A percentile compares a stretch with the other conserved stretches of the same genome.
These are phyloP conservation scores for Axilococcus clingmanii DNA, from an alignment of 139 green algal genomes.

Conservation along the genomic window DNA sequence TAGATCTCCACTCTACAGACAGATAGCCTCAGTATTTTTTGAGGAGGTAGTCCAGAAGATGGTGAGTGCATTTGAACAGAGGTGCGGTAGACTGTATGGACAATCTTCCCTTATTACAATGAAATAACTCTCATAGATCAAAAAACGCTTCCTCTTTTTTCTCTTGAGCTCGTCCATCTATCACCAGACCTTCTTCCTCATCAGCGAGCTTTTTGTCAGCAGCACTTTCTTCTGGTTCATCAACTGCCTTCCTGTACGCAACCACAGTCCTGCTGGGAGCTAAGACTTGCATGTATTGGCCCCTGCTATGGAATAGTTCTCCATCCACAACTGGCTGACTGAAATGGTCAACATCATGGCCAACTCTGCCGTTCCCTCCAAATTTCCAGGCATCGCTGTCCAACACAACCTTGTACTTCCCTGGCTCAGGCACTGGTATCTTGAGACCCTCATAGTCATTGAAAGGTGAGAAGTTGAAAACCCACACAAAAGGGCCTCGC, in stretches of 20 bases:
- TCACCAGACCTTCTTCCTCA: background rate
- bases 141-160: conserved; percentile 3
- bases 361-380: conserved; percentile 69
- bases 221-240: too few species aligned
- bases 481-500: conserved; percentile 83
- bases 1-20: conserved; percentile 65
- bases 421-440: conserved; percentile 49
- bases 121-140: background rate
- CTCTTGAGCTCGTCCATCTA: background rate
- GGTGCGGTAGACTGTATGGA: conserved; percentile 68
- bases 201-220: too few species aligned
- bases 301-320: conserved; percentile 37
- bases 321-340: conserved; percentile 21
- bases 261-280: conserved; percentile 47
- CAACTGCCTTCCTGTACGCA: conserved; percentile 37
- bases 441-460: conserved; percentile 52
- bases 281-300: conserved; percentile 43
- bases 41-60: conserved; percentile 76
- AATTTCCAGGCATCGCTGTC: conserved; percentile 76
- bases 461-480: conserved; percentile 90
- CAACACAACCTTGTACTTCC: conserved; percentile 80
- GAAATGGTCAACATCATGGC: conserved; percentile 67
- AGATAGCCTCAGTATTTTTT: conserved; percentile 57
- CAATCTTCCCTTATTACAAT: conserved; percentile 32
- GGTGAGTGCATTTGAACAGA: conserved; percentile 76